Base-by-base conservation (phyloP, 1,284 basidiomycete genomes). In the Moesziomyces sp. region DNA sequence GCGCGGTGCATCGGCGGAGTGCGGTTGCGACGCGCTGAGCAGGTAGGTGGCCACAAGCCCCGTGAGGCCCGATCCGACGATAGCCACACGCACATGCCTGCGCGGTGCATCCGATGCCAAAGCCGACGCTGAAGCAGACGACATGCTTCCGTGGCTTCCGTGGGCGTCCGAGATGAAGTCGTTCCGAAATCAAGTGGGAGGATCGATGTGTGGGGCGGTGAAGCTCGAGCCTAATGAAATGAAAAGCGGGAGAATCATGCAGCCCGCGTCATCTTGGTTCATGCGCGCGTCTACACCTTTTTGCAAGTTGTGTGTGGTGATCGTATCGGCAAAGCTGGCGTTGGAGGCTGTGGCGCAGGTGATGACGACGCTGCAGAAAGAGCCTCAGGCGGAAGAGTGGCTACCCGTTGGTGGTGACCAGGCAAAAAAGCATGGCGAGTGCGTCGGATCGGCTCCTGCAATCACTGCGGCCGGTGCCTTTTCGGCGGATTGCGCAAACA, bases 11-110 rank as follows among this genome's bases (percentile, higher is more conserved):
- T 42, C n/a, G 18, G 46, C 4, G 4, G 59, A 42, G 42, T 40
- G 13, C 10, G 46, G 16, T 6, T 33, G 9, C 24, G 91, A 82
- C 28, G 85, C 66, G 3, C 88, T 86, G 53, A 96, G 88, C 89
- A 93, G 94, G 84, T 93, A 94, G 1, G 94, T 92, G 10, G 93
- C 92, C 13, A 91, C 90, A 11, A 89, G 89, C 3, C 94, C 94
- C 9, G 88, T 92, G 9, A 94, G 92, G 21, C 94, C 94, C 0
- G 93, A 93, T 40, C 94, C 94, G 46, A 96, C 89, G 78, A 96
- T 90, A 8, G 93, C 93, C 67, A 96, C 74, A 16, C 63, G 59
- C 21, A 72, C 59, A 42, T 59, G 23, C 40, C 47, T 38, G n/a
- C 54, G 46, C 8, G 48, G 28, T 18, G 50, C 14, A 10, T 35